These are phyloP conservation scores for Ogataea ramenticola DNA, from an alignment of 805 yeast genomes.

Conservation along the genomic window DNA sequence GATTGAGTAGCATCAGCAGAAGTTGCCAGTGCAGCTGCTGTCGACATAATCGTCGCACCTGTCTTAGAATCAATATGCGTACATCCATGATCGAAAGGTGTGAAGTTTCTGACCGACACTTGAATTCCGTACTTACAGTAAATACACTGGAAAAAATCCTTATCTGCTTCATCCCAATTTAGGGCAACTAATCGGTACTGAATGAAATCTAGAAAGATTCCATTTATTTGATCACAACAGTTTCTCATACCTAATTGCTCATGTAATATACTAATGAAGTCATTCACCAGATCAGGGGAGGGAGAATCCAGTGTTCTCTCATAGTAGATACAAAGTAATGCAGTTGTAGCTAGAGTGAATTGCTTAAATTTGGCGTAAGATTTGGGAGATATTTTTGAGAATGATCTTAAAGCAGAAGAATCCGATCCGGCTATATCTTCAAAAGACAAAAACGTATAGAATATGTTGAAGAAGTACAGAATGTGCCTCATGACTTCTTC, in stretches of 20 bases:
- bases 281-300: constrained; percentile 24
- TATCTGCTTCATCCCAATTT: constrained; percentile 41
- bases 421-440: constrained; percentile 39
- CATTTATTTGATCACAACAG: constrained; percentile 61
- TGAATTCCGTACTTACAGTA: constrained; percentile 71
- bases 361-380: constrained; percentile 42
- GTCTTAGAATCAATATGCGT: constrained; percentile 21
- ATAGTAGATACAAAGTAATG: constrained; percentile 33
- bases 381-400: constrained; percentile 33
- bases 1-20: constrained; percentile 8
- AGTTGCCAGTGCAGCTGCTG: background rate
- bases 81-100: constrained; percentile 58
- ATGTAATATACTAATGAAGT: constrained; percentile 57
- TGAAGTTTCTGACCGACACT: constrained; percentile 50
- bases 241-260: constrained; percentile 62
- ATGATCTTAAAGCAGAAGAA: constrained; percentile 29
- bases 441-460: constrained; percentile 43
- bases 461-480: constrained; percentile 30
- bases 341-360: constrained; percentile 30
- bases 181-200: constrained; percentile 45
- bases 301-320: background rate
- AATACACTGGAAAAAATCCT: constrained; percentile 69
- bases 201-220: constrained; percentile 53
- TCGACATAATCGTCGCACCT: background rate
- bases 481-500: constrained; percentile 15